Base-by-base conservation (phyloP, 257 asterid genomes). In the Jacaranda mimosifolia region DNA sequence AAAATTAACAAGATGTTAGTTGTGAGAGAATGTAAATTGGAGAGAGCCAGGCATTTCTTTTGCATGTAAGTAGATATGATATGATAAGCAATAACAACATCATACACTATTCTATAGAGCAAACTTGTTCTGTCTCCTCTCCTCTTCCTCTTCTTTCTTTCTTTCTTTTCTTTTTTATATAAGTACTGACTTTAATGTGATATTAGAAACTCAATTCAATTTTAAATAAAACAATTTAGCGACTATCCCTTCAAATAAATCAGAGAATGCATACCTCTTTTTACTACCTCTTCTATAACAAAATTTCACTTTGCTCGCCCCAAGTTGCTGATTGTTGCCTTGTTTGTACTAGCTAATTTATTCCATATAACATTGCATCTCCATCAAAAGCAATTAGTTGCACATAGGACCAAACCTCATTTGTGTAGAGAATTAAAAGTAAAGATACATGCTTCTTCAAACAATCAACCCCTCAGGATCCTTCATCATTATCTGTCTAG, bases 361-460 rank as follows among this genome's bases (percentile, higher is more conserved):
- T n/a, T n/a, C 65, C 76, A 68, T 57, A 68, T 64, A n/a, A 57
- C n/a, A 4, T 35, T 45, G 69, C 46, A 57, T 35, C 59, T 26
- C 75, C 48, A 71, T 43, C 73, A 63, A 77, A n/a, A 52, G n/a
- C n/a, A n/a, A n/a, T n/a, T 70, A 74, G 42, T 55, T 38, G 10
- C 6, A 77, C 39, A 53, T 46, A n/a, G 73, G 49, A 26, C 35
- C 0, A 48, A 81, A 70, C 58, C 73, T 57, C 43, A 70, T 59
- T 51, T 49, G 52, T 55, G 57, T 7, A 15, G 32, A 58, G 15
- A 74, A 21, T 7, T 68, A 63, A 74, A 70, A 55, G 72, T 64
- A 63, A 38, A 68, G 38, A 70, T 51, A 36, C 79, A 76, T 81
- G 83, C 84, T 72, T 82, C 70, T 51, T 78, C 71, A 59, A 63